These are phyloP conservation scores for Neocallimastix lanati DNA, from an alignment of 192 early-diverging fungal species.

Conservation along the genomic window DNA sequence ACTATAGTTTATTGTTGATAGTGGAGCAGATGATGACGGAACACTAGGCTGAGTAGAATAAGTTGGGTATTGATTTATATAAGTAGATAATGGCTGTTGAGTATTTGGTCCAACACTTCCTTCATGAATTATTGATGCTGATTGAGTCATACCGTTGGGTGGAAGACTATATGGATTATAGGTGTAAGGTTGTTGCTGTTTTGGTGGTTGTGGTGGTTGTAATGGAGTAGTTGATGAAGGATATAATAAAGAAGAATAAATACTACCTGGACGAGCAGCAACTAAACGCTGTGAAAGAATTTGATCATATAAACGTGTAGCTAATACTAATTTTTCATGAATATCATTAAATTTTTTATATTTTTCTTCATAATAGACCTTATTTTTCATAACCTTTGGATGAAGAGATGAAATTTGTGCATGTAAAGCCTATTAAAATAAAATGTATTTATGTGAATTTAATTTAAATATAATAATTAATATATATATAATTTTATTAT, in stretches of 20 bases:
- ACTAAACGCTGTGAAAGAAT: constrained; percentile 30
- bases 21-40: no score
- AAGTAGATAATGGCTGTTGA: not conserved
- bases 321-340: constrained; percentile 63
- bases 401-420: constrained; percentile 72
- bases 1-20: no score
- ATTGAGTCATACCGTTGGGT: not conserved
- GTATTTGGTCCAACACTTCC: not conserved
- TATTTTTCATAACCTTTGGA: constrained; percentile 54
- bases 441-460: no score
- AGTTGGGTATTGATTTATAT: not conserved
- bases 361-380: constrained; percentile 58
- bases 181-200: constrained; percentile 6
- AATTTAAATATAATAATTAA: no score
- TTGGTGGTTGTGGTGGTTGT: constrained; percentile 9
- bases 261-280: constrained; percentile 6
- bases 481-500: no score
- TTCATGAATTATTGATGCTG: not conserved
- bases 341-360: constrained; percentile 61
- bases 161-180: constrained; percentile 1
- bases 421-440: constrained; percentile 33
- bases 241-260: constrained; percentile 7
- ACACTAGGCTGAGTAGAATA: not conserved
- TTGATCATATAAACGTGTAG: constrained; percentile 70
- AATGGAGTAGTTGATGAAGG: constrained; percentile 7